Base-by-base conservation (phyloP, 352 stramenopile genomes). In the Pythium angustatum region DNA sequence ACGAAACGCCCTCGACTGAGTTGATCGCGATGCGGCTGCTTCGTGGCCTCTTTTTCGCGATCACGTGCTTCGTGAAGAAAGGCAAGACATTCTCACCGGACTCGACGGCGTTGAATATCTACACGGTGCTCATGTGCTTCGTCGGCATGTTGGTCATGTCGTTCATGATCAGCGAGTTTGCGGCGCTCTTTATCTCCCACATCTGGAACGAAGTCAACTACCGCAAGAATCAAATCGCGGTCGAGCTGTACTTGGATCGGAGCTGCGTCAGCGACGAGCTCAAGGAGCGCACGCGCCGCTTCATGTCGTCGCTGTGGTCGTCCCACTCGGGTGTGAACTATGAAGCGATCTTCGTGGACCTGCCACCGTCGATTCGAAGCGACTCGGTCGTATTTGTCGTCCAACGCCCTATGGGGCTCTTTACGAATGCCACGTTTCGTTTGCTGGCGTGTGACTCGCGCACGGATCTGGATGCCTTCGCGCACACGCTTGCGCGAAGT, bases 101-200 rank as follows among this genome's bases (percentile, higher is more conserved):
- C 15, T 56, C 50, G 1, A 61, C 63, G 1, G n/a, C 30, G 11
- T 28, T 64, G 19, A 63, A 62, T 27, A 51, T 68, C 11, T 77
- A 71, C 47, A 54, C 33, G 0, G 56, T 77, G 15, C 22, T 59
- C 12, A 47, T 67, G n/a, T 71, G 61, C 54, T 72, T 73, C 48
- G 36, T 59, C 3, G 79, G 83, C 0, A 78, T 88, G 58, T 69
- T 91, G 19, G 66, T 83, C 47, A 91, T 88, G 83, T 78, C 79
- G n/a, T 69, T 88, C 15, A 90, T 91, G 78, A 90, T 91, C 51
- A 78, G 80, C 19, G 78, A 90, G 60, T 79, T 90, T 57, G 81
- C 80, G 4, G 86, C 82, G 30, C 61, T 91, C 17, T 77, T 64
- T 56, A 64, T 77, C 31, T 71, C 56, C 1, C 64, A 68, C 40